These are phyloP conservation scores for Lepiota subincarnata DNA, from an alignment of 768 basidiomycete species.

Conservation along the genomic window DNA sequence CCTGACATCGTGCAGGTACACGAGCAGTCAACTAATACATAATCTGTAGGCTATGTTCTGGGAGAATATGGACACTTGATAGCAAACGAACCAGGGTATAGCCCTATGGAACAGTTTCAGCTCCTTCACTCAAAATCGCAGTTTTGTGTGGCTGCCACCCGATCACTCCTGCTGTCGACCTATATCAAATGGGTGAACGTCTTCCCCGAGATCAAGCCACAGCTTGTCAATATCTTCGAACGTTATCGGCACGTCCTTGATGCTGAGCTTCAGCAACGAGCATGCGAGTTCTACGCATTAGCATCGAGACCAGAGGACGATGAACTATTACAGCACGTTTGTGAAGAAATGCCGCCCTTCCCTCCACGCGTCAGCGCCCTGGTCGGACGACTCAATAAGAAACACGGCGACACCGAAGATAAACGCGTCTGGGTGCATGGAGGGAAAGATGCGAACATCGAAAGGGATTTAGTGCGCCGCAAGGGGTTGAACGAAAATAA, in stretches of 20 bases:
- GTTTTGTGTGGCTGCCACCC: constrained; percentile 87
- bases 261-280: constrained; percentile 95
- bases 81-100: constrained; percentile 91
- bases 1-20: not conserved
- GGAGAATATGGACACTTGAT: constrained; percentile 99
- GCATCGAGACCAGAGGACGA: constrained; percentile 85
- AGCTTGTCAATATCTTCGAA: constrained; percentile 92
- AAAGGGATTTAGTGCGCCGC: constrained; percentile 59
- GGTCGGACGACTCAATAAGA: constrained; percentile 80
- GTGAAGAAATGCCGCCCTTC: constrained; percentile 99
- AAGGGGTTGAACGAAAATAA: constrained; percentile 31
- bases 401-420: constrained; percentile 90
- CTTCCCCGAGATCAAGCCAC: constrained; percentile 96
- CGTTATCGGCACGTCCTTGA: constrained; percentile 97
- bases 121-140: constrained; percentile 92
- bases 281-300: constrained; percentile 94
- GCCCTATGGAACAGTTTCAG: constrained; percentile 92
- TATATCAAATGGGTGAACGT: constrained; percentile 99
- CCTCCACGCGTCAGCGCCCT: constrained; percentile 92
- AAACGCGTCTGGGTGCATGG: constrained; percentile 95
- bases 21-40: not conserved
- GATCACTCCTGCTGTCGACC: constrained; percentile 89
- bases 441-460: constrained; percentile 87
- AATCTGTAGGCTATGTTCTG: constrained; percentile 76
- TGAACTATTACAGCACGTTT: constrained; percentile 88